Evolutionary conservation across 1,284 basidiomycete genomes (phyloP), one percentile per base, ranked within the genome.

Genomic region (Sporisorium exsertum): DNA sequence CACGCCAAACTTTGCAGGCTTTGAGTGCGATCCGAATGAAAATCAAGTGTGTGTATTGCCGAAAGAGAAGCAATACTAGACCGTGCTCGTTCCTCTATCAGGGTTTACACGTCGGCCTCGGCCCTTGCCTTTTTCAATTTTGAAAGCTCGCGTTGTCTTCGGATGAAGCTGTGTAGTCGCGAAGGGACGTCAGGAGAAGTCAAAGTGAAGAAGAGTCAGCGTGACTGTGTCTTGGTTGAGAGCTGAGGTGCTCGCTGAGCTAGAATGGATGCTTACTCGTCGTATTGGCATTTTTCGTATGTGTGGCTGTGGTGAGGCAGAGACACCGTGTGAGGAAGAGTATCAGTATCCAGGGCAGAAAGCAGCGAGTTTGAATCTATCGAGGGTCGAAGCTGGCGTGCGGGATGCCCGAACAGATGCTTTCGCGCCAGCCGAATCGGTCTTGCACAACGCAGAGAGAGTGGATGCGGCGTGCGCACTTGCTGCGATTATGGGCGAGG

Each of bases 241-340:
- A 12, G 22, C 6, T 9, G 22, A 35, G 6, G 16, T 5, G 33
- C 33, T n/a, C 9, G 2, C 16, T 29, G 27, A 29, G 13, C 13
- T 18, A n/a, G 32, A 3, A 33, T 5, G 43, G 50, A 50, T 15
- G 42, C 81, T 80, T 68, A 82, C 81, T 82, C 81, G 63, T 82
- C 81, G 69, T 82, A 82, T 70, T 82, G 81, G 74, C 80, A 82
- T 67, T 81, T 81, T 60, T 82, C 81, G 59, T 82, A 82, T 62
- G 77, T 80, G 80, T 82, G 81, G 32, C 81, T 82, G 60, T 20
- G 26, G 32, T 3, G 22, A 26, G 22, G 29, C 18, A 24, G 32
- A 29, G 24, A 43, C 18, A 33, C 16, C 27, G 16, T 18, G 47
- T 10, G 27, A 29, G 16, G 27, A 45, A 15, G 13, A 42, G 6